These are phyloP conservation scores for Globisporangium splendens DNA, from an alignment of 352 stramenopile genomes.

Conservation along the genomic window DNA sequence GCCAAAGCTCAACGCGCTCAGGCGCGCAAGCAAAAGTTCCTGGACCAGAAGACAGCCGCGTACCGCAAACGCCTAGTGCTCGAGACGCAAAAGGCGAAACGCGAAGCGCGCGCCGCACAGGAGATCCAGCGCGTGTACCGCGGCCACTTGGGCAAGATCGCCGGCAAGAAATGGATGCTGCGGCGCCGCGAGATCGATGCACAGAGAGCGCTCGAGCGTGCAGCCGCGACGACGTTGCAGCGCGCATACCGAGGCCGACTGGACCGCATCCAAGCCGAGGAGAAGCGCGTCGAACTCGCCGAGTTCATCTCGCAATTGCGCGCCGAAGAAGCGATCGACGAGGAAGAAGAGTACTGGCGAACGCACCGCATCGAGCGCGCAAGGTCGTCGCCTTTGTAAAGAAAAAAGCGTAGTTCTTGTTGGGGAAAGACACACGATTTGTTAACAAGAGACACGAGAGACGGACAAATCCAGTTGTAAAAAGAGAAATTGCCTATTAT, in stretches of 20 bases:
- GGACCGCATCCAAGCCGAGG: slow-evolving; percentile 76
- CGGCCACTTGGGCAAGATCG: slow-evolving; percentile 76
- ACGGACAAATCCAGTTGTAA: not conserved
- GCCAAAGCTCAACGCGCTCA: slow-evolving; percentile 58
- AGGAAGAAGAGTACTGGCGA: slow-evolving; percentile 83
- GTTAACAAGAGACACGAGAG: not conserved
- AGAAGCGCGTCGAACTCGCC: slow-evolving; percentile 86
- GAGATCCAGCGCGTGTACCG: slow-evolving; percentile 77
- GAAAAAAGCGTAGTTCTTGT: slow-evolving; percentile 35
- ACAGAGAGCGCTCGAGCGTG: slow-evolving; percentile 66
- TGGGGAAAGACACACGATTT: not conserved
- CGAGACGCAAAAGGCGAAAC: slow-evolving; percentile 62
- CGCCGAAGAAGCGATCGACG: slow-evolving; percentile 85
- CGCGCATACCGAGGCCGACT: slow-evolving; percentile 84
- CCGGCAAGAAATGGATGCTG: slow-evolving; percentile 79
- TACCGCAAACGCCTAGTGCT: slow-evolving; percentile 61
- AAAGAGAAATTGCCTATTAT: not conserved
- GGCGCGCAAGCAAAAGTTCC: slow-evolving; percentile 59
- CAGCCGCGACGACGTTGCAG: slow-evolving; percentile 82
- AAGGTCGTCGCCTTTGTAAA: slow-evolving; percentile 59
- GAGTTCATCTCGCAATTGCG: slow-evolving; percentile 92
- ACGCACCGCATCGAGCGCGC: slow-evolving; percentile 51
- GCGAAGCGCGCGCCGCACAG: slow-evolving; percentile 38
- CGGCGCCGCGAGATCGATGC: slow-evolving; percentile 84
- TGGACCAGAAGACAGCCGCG: slow-evolving; percentile 55